Percentiles rank a stretch among this genome's conserved stretches.
These are phyloP conservation scores for Blastobotrys persicus DNA, from an alignment of 1,139 yeast species.

Conservation along the genomic window DNA sequence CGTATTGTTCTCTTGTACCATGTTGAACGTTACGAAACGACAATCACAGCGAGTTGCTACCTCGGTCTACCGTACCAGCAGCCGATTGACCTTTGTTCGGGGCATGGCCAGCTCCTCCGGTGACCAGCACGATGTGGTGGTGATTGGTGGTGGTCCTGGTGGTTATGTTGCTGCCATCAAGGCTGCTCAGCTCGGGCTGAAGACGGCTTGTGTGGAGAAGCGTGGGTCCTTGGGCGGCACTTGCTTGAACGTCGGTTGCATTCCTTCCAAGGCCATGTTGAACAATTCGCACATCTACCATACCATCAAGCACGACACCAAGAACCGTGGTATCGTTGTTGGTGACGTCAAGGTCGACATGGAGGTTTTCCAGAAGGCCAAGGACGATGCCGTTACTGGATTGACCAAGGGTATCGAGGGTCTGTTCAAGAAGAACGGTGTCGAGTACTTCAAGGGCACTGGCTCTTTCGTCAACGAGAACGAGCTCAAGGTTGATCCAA, in stretches of 20 bases:
- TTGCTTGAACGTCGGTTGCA: constrained; percentile 97
- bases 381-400: constrained; percentile 84
- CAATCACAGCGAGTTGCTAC: constrained; percentile 2
- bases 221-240: constrained; percentile 98
- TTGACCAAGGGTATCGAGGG: constrained; percentile 92
- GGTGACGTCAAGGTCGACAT: constrained; percentile 74
- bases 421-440: constrained; percentile 94
- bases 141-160: constrained; percentile 99
- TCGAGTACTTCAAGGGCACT: constrained; percentile 88
- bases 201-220: constrained; percentile 96
- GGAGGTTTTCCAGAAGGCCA: constrained; percentile 81
- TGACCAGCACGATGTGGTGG: constrained; percentile 77
- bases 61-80: constrained; percentile 4
- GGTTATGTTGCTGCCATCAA: constrained; percentile 96
- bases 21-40: constrained; percentile 6
- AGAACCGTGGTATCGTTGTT: constrained; percentile 86
- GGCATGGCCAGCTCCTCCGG: constrained; percentile 16
- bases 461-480: constrained; percentile 87
- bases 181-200: constrained; percentile 93
- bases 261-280: constrained; percentile 92
- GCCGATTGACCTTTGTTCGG: constrained; percentile 8
- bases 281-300: constrained; percentile 95
- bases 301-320: constrained; percentile 80
- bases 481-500: constrained; percentile 74
- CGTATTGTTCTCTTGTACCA: no score